phyloP scores from a whole-genome alignment of 306 rosid genomes.

The Prunus mira region DNA sequence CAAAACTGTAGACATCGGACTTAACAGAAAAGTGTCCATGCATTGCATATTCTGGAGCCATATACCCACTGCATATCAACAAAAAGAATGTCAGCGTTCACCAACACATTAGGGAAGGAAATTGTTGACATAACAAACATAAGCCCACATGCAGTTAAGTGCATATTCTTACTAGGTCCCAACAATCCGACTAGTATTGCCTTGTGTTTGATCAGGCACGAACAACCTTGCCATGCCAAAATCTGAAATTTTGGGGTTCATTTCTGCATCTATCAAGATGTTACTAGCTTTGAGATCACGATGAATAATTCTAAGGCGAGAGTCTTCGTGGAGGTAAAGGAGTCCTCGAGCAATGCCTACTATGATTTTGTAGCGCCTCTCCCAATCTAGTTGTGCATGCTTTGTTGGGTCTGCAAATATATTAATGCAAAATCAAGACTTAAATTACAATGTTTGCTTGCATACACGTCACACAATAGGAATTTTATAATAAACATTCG shows the following conservation, averaged over 20 bases:
- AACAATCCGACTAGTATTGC: too few species aligned
- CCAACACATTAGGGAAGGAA: background rate
- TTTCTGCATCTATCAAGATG: background rate
- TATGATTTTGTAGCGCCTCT: too few species aligned
- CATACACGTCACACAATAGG: too few species aligned
- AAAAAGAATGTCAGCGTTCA: background rate
- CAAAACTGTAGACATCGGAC: background rate
- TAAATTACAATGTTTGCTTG: too few species aligned
- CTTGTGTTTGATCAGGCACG: background rate
- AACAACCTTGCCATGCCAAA: background rate
- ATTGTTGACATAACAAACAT: background rate
- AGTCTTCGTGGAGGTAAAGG: background rate
- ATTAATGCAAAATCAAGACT: too few species aligned
- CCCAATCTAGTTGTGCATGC: too few species aligned
- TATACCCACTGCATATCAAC: background rate
- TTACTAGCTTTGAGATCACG: constrained; percentile 1
- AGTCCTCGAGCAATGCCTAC: too few species aligned
- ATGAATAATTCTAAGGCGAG: constrained; percentile 6
- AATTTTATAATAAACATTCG: too few species aligned
- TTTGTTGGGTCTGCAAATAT: too few species aligned
- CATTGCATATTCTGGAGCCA: background rate
- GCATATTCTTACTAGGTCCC: too few species aligned
- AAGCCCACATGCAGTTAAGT: background rate
- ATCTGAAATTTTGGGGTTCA: background rate
- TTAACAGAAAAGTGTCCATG: background rate